Evolutionary conservation across 2,329 filamentous ascomycete genomes (phyloP).

Genomic region (Colletotrichum spaethianum): DNA sequence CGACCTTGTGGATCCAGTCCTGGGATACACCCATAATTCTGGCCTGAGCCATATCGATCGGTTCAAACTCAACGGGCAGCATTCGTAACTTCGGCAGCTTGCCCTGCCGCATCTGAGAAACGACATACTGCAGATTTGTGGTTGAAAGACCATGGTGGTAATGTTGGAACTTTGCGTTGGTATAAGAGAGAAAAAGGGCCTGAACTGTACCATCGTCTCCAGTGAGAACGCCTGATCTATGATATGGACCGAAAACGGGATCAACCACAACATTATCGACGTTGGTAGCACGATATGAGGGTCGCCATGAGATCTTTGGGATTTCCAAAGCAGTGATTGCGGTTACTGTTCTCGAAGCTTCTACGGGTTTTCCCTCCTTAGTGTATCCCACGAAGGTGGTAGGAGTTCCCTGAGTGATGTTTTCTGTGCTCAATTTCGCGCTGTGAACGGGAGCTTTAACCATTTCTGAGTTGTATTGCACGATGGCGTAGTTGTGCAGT

Average conservation of each 20-base stretch:
- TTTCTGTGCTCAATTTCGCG: conserved; percentile 82
- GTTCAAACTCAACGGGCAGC: conserved; percentile 92
- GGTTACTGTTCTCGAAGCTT: conserved; percentile 93
- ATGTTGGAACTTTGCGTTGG: conserved; percentile 93
- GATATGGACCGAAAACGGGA: conserved; percentile 90
- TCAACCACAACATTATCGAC: conserved; percentile 98
- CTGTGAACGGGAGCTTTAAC: conserved; percentile 94
- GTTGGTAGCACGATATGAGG: conserved; percentile 87
- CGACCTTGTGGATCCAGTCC: conserved; percentile 93
- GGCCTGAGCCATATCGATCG: conserved; percentile 96
- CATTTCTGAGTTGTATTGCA: conserved; percentile 94
- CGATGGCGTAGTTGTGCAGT: conserved; percentile 94
- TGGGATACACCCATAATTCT: conserved; percentile 97
- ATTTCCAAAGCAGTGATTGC: conserved; percentile 98
- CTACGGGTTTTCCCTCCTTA: conserved; percentile 63
- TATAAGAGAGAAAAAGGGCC: conserved; percentile 95
- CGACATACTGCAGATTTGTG: conserved; percentile 88
- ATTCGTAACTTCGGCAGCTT: conserved; percentile 87
- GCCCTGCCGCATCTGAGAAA: conserved; percentile 86
- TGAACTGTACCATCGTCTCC: conserved; percentile 93
- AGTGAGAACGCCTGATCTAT: conserved; percentile 92
- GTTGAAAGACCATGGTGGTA: conserved; percentile 96
- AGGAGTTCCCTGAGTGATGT: conserved; percentile 73
- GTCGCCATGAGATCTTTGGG: conserved; percentile 84
- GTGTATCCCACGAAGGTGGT: conserved; percentile 58